Evolutionary conservation across 2,329 filamentous ascomycete species (phyloP).

Genomic region (Orbilia quercus): DNA sequence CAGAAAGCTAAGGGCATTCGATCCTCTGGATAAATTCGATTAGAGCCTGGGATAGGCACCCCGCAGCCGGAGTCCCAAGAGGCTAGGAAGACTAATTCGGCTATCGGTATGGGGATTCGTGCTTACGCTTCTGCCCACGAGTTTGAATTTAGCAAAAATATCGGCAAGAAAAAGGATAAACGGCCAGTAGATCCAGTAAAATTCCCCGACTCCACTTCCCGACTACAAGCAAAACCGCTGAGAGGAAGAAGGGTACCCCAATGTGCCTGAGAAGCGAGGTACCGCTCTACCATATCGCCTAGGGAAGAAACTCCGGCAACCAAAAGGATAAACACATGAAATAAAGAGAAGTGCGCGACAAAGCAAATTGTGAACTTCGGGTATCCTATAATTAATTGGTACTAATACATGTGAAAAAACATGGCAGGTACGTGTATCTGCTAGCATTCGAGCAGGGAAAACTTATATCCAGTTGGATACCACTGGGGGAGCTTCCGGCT

Average conservation of each 20-base stretch:
- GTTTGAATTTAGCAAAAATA: conserved; percentile 55
- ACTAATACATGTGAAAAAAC: conserved; percentile 31
- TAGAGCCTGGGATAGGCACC: conserved; percentile 29
- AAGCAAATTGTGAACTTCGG: conserved; percentile 37
- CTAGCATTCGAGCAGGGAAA: conserved; percentile 31
- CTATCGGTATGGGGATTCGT: conserved; percentile 40
- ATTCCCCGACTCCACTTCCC: conserved; percentile 56
- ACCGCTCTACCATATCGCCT: conserved; percentile 16
- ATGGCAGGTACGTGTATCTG: conserved; percentile 40
- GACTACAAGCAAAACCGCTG: conserved; percentile 24
- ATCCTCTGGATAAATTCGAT: conserved; percentile 48
- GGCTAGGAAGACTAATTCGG: conserved; percentile 37
- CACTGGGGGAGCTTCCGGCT: conserved; percentile 34
- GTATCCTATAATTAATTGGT: conserved; percentile 44
- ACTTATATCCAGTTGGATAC: conserved; percentile 2
- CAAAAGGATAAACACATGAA: conserved; percentile 44
- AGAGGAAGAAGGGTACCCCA: conserved; percentile 15
- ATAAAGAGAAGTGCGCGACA: conserved; percentile 24
- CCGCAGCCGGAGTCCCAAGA: conserved; percentile 40
- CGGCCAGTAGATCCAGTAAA: conserved; percentile 40
- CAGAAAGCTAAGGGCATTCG: conserved; percentile 3
- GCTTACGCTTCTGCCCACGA: conserved; percentile 19
- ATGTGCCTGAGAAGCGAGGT: not conserved
- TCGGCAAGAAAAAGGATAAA: conserved; percentile 34
- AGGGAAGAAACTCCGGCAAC: conserved; percentile 45